A percentile compares a stretch with the other conserved stretches of the same genome.
These are phyloP conservation scores for Kwoniella sp. DNA, from an alignment of 768 basidiomycete species.

Conservation along the genomic window DNA sequence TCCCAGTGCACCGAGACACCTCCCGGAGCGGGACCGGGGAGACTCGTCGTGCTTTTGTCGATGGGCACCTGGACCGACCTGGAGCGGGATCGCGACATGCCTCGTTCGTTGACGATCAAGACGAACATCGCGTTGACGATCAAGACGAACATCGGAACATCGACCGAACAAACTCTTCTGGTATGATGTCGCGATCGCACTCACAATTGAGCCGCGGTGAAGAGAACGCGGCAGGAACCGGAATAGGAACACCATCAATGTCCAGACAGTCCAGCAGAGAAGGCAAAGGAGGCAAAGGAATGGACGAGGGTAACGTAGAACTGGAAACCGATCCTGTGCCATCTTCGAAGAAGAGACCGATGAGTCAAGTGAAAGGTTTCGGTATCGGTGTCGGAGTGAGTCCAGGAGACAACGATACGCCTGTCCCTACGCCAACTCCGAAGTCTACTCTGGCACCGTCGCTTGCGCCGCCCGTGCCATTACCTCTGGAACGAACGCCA, in stretches of 20 bases:
- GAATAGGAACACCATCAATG: background rate
- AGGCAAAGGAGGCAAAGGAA: background rate
- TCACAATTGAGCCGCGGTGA: background rate
- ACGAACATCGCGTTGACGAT: too few relatives aligned
- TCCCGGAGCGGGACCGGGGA: background rate
- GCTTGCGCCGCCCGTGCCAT: too few relatives aligned
- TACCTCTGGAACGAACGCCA: too few relatives aligned
- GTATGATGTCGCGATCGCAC: too few relatives aligned
- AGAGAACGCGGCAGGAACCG: background rate
- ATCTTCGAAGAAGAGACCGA: constrained; percentile 4
- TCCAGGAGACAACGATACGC: background rate
- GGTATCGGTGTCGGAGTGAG: constrained; percentile 1
- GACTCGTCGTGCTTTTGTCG: too few relatives aligned
- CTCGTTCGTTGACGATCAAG: background rate
- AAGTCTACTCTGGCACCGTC: background rate
- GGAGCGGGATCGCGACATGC: too few relatives aligned
- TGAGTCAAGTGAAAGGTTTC: constrained; percentile 15
- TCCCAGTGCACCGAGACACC: background rate
- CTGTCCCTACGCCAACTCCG: background rate
- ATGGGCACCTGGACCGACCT: too few relatives aligned
- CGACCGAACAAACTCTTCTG: too few relatives aligned
- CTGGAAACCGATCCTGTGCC: constrained; percentile 4
- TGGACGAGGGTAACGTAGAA: background rate
- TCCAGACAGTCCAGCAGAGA: background rate
- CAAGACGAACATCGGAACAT: too few relatives aligned